These are phyloP conservation scores for Trametes maxima DNA, from an alignment of 768 basidiomycete genomes.

Conservation along the genomic window DNA sequence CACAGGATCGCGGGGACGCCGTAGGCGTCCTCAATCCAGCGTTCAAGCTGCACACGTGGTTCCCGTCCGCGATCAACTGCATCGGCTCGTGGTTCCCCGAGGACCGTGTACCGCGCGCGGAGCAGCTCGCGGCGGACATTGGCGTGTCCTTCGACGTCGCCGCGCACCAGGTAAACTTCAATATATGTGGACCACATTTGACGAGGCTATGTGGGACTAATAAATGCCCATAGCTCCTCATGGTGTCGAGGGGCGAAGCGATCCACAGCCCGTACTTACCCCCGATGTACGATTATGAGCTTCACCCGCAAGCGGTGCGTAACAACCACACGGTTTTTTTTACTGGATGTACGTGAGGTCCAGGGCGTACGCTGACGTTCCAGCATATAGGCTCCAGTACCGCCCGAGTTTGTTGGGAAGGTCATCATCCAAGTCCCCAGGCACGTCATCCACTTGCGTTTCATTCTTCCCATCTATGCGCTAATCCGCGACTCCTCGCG, in stretches of 20 bases:
- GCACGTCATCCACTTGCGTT: too few relatives aligned
- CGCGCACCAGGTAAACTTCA: background rate
- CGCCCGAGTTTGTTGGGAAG: background rate
- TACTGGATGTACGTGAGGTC: too few relatives aligned
- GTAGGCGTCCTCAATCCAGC: too few relatives aligned
- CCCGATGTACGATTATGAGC: slow-evolving; percentile 1
- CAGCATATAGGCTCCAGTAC: background rate
- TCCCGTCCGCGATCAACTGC: background rate
- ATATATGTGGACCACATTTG: background rate
- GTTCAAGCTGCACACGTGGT: background rate
- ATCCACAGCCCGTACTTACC: background rate
- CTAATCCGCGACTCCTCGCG: background rate
- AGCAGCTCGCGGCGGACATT: background rate
- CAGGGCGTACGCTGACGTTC: background rate
- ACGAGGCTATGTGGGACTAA: background rate
- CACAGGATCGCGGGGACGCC: too few relatives aligned
- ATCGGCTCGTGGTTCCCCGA: background rate
- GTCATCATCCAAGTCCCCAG: background rate
- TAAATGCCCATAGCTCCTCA: background rate
- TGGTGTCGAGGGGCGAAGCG: background rate
- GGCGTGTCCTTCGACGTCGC: slow-evolving; percentile 5
- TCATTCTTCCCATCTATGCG: too few relatives aligned
- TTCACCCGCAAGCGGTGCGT: background rate
- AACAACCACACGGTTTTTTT: background rate
- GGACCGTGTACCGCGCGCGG: background rate